Conservation (phyloP, 352 stramenopile species). For the Phytopythium chamaehyphon region DNA sequence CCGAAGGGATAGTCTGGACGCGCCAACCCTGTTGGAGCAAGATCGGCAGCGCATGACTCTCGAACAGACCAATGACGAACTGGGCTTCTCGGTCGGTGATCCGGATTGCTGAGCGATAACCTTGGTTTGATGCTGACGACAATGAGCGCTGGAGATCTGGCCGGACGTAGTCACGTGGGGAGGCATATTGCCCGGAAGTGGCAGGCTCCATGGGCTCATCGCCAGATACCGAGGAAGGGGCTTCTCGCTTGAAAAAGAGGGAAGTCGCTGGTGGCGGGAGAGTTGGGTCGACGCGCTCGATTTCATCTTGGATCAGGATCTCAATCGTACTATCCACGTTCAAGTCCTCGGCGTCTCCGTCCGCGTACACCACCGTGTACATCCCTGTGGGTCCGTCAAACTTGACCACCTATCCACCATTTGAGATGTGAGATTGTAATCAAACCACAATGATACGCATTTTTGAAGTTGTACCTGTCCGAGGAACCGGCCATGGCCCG, state of each 20-base stretch:
- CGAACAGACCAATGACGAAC: conserved; percentile 73
- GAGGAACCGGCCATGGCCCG: conserved; percentile 73
- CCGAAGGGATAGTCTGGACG: conserved; percentile 33
- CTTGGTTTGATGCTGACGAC: conserved; percentile 1
- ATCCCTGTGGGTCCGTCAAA: conserved; percentile 63
- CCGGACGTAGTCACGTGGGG: too few relatives aligned
- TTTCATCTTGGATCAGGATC: conserved; percentile 84
- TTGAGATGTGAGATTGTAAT: too few relatives aligned
- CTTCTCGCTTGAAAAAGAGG: conserved; percentile 23
- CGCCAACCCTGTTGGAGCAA: conserved; percentile 66
- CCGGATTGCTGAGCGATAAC: conserved; percentile 22
- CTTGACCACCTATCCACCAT: conserved; percentile 49
- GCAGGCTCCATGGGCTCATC: conserved; percentile 11
- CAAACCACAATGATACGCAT: too few relatives aligned
- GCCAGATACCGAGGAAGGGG: neutral
- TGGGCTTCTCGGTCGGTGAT: conserved; percentile 73
- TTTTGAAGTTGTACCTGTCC: conserved; percentile 35
- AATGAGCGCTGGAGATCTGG: conserved; percentile 1
- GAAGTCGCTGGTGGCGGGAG: conserved; percentile 32
- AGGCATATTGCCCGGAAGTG: too few relatives aligned
- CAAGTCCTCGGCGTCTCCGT: conserved; percentile 77
- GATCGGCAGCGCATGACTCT: conserved; percentile 69
- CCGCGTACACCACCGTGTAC: conserved; percentile 84
- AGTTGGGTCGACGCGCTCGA: conserved; percentile 69
- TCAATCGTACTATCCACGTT: conserved; percentile 74